phyloP scores from a whole-genome alignment of 129 eudicot species.

The Flaveria bidentis region DNA sequence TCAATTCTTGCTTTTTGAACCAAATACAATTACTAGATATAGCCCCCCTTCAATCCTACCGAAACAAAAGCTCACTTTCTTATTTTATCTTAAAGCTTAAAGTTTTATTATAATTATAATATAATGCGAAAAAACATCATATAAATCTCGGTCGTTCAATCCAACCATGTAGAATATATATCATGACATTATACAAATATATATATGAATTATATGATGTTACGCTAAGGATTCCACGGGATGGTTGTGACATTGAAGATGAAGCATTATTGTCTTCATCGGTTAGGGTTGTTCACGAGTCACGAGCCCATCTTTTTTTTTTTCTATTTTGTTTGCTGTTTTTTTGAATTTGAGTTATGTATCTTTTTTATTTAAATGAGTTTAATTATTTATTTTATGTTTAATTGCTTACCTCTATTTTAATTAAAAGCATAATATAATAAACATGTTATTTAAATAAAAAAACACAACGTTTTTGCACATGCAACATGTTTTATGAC shows the following conservation, averaged over 20 bases:
- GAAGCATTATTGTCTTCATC: too few species aligned
- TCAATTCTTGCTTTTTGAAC: conserved; percentile 19
- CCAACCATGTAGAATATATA: background rate
- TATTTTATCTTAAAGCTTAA: background rate
- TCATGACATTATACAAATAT: background rate
- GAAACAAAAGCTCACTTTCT: conserved; percentile 2
- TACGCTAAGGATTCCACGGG: too few species aligned
- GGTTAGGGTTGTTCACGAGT: too few species aligned
- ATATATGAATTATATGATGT: too few species aligned
- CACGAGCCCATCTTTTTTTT: too few species aligned
- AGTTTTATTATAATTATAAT: background rate
- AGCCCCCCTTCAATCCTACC: conserved; percentile 7
- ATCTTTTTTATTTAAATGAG: too few species aligned
- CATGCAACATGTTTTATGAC: background rate
- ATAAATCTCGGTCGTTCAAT: background rate
- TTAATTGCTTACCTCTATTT: too few species aligned
- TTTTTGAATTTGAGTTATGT: too few species aligned
- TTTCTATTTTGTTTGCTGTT: too few species aligned
- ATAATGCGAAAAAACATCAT: background rate
- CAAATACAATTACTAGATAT: conserved; percentile 14
- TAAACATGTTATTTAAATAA: background rate
- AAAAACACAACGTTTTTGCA: background rate
- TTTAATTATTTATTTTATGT: too few species aligned
- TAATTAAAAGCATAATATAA: background rate
- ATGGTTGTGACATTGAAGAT: too few species aligned